These are phyloP conservation scores for Sporobolomyces roseus DNA, from an alignment of 768 basidiomycete genomes.

Conservation along the genomic window DNA sequence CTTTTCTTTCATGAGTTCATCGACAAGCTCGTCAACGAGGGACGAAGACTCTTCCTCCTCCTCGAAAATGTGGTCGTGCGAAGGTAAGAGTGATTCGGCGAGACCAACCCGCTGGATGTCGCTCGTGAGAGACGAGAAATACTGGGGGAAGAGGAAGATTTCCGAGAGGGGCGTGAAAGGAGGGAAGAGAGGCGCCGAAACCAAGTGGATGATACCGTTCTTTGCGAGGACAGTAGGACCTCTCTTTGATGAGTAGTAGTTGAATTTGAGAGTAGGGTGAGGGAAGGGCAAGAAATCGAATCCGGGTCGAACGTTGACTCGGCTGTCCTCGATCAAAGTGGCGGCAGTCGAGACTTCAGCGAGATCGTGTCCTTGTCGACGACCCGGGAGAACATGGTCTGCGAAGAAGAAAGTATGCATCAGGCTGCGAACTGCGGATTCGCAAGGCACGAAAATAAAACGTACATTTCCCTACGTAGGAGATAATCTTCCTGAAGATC, in stretches of 20 bases:
- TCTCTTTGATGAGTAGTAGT: conserved; percentile 48
- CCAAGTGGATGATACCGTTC: conserved; percentile 50
- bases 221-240: conserved; percentile 48
- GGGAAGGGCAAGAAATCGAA: conserved; percentile 15
- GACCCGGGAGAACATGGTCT: conserved; percentile 48
- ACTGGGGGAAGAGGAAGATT: conserved; percentile 49
- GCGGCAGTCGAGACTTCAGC: conserved; percentile 49
- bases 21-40: conserved; percentile 8
- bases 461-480: conserved; percentile 34
- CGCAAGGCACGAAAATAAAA: not conserved
- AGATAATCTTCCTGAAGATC: conserved; percentile 49
- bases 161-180: conserved; percentile 49
- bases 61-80: not conserved
- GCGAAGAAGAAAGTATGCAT: not conserved
- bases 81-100: conserved; percentile 35
- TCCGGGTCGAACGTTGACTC: conserved; percentile 19
- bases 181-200: conserved; percentile 48
- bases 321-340: not conserved
- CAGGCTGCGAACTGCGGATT: not conserved
- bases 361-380: conserved; percentile 45
- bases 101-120: conserved; percentile 48
- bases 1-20: conserved; percentile 42
- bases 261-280: conserved; percentile 47
- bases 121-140: conserved; percentile 50
- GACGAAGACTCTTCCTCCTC: conserved; percentile 36